These are phyloP conservation scores for Nicotiana sylvestris DNA, from an alignment of 257 asterid species.

Conservation along the genomic window DNA sequence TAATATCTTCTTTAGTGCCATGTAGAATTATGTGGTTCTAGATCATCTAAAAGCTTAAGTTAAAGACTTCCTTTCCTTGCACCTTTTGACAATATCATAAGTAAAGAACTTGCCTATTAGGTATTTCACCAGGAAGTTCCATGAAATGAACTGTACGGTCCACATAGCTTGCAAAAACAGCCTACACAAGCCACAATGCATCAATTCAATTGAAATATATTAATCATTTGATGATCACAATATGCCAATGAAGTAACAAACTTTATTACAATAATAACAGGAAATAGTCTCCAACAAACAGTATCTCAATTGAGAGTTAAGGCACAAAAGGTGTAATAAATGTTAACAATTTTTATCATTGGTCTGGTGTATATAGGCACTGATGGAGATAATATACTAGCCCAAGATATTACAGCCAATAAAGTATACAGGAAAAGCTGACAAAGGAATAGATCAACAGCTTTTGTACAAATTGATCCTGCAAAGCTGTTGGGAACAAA, in stretches of 20 bases:
- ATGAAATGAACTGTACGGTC: slow-evolving; percentile 95
- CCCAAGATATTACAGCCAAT: not conserved
- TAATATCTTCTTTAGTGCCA: not conserved
- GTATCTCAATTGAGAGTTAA: not conserved
- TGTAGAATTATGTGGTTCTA: not conserved
- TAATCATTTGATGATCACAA: not conserved
- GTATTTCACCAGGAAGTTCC: slow-evolving; percentile 99
- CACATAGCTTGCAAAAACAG: slow-evolving; percentile 82
- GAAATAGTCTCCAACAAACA: not conserved
- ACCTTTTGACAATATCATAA: not conserved
- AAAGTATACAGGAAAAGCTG: not conserved
- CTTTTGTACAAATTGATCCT: not conserved
- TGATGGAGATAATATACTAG: not conserved
- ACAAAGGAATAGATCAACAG: not conserved
- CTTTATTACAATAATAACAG: not conserved
- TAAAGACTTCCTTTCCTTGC: not conserved
- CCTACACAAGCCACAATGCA: slow-evolving; percentile 39
- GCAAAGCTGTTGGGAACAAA: not conserved
- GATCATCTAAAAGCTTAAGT: not conserved
- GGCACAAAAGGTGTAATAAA: not conserved
- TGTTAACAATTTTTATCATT: not conserved
- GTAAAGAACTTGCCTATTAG: slow-evolving; percentile 55
- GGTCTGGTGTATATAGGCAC: not conserved
- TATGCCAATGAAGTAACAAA: not conserved
- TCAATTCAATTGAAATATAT: not conserved